Evolutionary conservation across 106 monocot genomes (phyloP), one percentile per base, ranked within the genome.

Genomic region (Cymbidium sinense): DNA sequence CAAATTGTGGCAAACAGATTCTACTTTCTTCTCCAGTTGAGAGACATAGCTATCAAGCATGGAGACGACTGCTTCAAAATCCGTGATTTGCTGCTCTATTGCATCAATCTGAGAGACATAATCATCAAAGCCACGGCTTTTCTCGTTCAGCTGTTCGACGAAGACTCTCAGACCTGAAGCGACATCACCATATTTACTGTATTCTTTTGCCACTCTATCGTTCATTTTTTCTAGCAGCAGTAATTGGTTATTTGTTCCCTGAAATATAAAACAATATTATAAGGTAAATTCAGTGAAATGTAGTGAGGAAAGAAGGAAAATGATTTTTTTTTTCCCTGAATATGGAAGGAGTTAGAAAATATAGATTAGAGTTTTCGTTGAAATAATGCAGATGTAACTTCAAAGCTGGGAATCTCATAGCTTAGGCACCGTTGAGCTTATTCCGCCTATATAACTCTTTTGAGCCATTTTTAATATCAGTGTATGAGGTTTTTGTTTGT

Each of bases 51-150:
- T 91, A 65, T 94, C 91, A 28, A 96, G 96, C 94, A 93, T 88
- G 7, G 91, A 91, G n/a, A 96, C 86, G 7, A 88, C 96, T 43
- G 91, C 96, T 79, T 96, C 93, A 79, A 96, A 94, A 71, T 96
- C 94, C 0, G 82, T 86, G 4, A 96, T 88, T 83, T 98, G 94
- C 34, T 83, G 81, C 43, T 98, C 96, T 35, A 98, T 92, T 6
- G 79, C 72, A 62, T 98, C 96, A 21, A 98, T 94, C 77, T 94
- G 88, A 43, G 86, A 72, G 15, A 83, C 31, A 77, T 88, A 88
- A 52, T 87, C 88, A 30, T 90, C 91, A 62, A 94, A 98, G 70
- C 85, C 43, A 8, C 61, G 80, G 51, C 86, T 98, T 80, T 98
- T 98, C 78, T 90, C 81, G 50, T 84, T 88, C 28, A 98, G 62